Percentiles rank a stretch among this genome's conserved stretches.
These are phyloP conservation scores for grape (Vitis vinifera) DNA, from an alignment of 164 flowering plant genomes.

Conservation along the genomic window DNA sequence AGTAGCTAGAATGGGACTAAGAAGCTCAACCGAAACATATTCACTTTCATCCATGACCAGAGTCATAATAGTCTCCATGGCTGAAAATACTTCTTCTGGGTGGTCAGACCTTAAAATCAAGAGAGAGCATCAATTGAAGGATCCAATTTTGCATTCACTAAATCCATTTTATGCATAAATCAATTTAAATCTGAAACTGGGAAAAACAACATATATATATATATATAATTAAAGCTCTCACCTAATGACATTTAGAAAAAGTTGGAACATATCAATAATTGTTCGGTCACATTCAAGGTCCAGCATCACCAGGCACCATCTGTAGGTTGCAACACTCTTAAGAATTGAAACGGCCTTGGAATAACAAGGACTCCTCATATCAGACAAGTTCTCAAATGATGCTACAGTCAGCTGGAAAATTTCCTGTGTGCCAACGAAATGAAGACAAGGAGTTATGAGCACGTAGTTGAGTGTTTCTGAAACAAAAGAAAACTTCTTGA, in stretches of 20 bases:
- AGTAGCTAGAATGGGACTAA: conserved; percentile 46
- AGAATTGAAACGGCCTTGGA: no score
- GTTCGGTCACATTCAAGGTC: conserved; percentile 10
- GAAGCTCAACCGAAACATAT: conserved; percentile 58
- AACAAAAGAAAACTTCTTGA: no score
- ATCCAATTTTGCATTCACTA: no score
- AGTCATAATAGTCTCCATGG: conserved; percentile 81
- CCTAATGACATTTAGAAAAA: conserved; percentile 31
- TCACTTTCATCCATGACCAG: conserved; percentile 82
- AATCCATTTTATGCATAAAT: no score
- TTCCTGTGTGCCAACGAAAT: no score
- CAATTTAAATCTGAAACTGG: background rate
- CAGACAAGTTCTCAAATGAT: no score
- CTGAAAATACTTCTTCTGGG: conserved; percentile 43
- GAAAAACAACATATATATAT: background rate
- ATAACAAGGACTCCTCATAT: no score
- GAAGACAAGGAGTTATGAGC: no score
- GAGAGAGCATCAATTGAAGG: background rate
- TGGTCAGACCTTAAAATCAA: conserved; percentile 49
- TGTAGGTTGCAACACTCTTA: no score
- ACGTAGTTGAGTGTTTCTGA: no score
- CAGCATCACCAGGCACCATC: background rate
- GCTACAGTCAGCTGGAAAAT: no score
- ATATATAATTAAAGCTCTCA: conserved; percentile 11
- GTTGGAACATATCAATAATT: no score